These are phyloP conservation scores for Lodderomyces parapsilosis DNA, from an alignment of 1,139 yeast genomes.

Conservation along the genomic window DNA sequence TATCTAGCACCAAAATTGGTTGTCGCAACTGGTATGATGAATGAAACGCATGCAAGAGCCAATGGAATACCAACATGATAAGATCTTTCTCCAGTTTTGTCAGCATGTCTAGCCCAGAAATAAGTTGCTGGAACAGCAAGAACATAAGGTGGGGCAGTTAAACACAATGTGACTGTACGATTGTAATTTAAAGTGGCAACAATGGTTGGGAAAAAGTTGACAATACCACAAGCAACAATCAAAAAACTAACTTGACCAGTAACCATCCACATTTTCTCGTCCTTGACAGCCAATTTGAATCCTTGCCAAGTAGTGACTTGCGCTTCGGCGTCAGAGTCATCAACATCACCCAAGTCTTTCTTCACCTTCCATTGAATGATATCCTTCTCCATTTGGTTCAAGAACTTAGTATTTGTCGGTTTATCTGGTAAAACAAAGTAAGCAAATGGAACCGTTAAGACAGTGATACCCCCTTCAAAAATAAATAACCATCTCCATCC, in stretches of 20 bases:
- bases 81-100: slow-evolving; percentile 55
- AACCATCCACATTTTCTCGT: slow-evolving; percentile 46
- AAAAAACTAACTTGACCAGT: slow-evolving; percentile 47
- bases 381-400: slow-evolving; percentile 47
- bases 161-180: slow-evolving; percentile 48
- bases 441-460: slow-evolving; percentile 53
- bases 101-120: slow-evolving; percentile 58
- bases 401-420: slow-evolving; percentile 55
- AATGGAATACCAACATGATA: slow-evolving; percentile 51
- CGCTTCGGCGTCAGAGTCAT: slow-evolving; percentile 37
- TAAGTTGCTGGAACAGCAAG: slow-evolving; percentile 56
- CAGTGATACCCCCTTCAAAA: slow-evolving; percentile 72
- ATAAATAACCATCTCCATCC: slow-evolving; percentile 77
- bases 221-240: slow-evolving; percentile 58
- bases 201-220: slow-evolving; percentile 62
- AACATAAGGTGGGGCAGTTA: slow-evolving; percentile 62
- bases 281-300: slow-evolving; percentile 39
- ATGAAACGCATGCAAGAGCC: slow-evolving; percentile 43
- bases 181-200: slow-evolving; percentile 53
- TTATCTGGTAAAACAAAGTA: slow-evolving; percentile 70
- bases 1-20: slow-evolving; percentile 58
- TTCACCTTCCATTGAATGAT: slow-evolving; percentile 46
- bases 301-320: slow-evolving; percentile 36
- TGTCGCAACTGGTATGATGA: slow-evolving; percentile 56
- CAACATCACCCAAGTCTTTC: slow-evolving; percentile 36